A percentile compares a stretch with the other conserved stretches of the same genome.
phyloP scores from a whole-genome alignment of 1,284 basidiomycete species.

The Waitea zeae region DNA sequence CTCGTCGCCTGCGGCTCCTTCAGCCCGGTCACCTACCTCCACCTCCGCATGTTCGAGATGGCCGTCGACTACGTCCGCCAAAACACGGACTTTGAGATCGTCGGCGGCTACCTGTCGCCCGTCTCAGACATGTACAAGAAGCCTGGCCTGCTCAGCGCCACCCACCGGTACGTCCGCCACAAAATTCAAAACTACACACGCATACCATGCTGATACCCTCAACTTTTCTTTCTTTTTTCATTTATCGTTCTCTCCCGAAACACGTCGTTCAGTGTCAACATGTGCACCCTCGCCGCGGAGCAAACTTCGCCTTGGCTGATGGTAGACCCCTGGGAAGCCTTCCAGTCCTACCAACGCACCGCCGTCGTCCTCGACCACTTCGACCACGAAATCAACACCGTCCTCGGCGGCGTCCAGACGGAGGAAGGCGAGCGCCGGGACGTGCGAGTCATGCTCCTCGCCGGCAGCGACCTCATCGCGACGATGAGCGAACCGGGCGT shows the following conservation, averaged over 20 bases:
- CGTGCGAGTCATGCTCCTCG: constrained; percentile 82
- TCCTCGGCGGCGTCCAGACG: constrained; percentile 54
- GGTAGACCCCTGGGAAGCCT: constrained; percentile 96
- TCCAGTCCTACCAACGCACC: constrained; percentile 87
- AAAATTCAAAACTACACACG: not conserved
- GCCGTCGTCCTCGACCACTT: constrained; percentile 95
- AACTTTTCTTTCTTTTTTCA: too few species aligned
- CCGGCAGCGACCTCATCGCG: constrained; percentile 93
- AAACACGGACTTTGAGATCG: constrained; percentile 84
- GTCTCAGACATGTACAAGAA: constrained; percentile 92
- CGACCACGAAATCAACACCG: constrained; percentile 81
- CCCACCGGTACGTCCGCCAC: constrained; percentile 44
- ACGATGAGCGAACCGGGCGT: constrained; percentile 99
- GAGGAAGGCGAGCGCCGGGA: constrained; percentile 43
- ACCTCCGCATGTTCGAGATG: constrained; percentile 96
- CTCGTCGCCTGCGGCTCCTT: constrained; percentile 72
- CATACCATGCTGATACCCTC: not conserved
- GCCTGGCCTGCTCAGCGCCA: constrained; percentile 66
- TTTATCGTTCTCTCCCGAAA: constrained; percentile 2
- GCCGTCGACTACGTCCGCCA: constrained; percentile 90
- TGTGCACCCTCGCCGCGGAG: constrained; percentile 79
- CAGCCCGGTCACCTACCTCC: constrained; percentile 69
- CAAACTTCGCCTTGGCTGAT: constrained; percentile 71
- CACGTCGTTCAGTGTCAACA: constrained; percentile 48
- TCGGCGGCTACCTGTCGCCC: constrained; percentile 89